Conservation (phyloP, 2,329 filamentous ascomycete species). For the Ceratocystis destructans region DNA sequence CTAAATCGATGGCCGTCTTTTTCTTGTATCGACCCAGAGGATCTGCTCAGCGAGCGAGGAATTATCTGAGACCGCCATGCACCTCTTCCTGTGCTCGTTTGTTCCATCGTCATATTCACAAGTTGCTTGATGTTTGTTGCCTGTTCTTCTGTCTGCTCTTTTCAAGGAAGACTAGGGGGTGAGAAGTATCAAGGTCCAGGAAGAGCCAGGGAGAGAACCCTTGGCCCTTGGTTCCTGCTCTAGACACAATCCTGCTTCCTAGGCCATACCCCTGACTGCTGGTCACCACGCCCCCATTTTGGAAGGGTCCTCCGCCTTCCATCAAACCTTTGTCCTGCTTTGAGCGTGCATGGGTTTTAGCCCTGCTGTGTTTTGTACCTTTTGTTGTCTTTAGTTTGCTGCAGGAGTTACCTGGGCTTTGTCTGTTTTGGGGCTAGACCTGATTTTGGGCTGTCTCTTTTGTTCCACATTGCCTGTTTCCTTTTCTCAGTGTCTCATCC, state of each 20-base stretch:
- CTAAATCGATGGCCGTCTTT: background rate
- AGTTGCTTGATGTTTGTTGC: background rate
- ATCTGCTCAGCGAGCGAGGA: background rate
- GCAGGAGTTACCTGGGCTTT: background rate
- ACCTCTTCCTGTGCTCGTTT: background rate
- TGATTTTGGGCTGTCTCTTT: background rate
- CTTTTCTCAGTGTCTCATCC: constrained; percentile 4
- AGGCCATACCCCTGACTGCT: background rate
- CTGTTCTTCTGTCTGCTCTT: background rate
- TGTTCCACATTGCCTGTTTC: constrained; percentile 6
- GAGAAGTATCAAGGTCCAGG: background rate
- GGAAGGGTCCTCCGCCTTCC: constrained; percentile 2
- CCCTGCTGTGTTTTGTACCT: background rate
- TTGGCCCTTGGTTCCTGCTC: constrained; percentile 1
- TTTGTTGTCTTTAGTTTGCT: background rate
- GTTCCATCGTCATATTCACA: background rate
- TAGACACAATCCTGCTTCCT: constrained; percentile 7
- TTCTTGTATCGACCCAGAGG: background rate
- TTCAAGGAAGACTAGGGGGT: background rate
- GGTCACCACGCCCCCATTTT: background rate
- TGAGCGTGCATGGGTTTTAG: background rate
- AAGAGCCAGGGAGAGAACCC: background rate
- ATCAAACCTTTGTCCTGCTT: constrained; percentile 3
- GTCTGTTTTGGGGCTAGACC: constrained; percentile 7
- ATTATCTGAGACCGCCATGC: background rate